Evolutionary conservation across 2,329 filamentous ascomycete genomes (phyloP).

Genomic region (Diaporthe longicolla): DNA sequence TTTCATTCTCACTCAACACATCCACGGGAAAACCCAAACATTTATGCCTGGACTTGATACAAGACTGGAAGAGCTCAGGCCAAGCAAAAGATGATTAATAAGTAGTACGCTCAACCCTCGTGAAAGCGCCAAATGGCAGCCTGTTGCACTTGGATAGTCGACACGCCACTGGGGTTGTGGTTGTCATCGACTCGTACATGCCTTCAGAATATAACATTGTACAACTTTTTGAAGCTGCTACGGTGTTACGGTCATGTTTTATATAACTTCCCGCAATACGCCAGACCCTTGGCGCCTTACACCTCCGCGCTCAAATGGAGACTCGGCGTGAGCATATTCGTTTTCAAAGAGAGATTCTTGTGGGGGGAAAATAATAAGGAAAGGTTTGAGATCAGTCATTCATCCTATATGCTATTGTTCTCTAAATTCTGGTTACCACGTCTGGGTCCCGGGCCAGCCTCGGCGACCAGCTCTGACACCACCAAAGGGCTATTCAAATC

Average conservation of each 20-base stretch:
- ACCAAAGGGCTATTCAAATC: slow-evolving; percentile 7
- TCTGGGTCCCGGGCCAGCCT: neutral
- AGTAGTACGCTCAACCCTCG: neutral
- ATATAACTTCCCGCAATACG: too few species aligned
- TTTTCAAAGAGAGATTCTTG: too few species aligned
- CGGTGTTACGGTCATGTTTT: too few species aligned
- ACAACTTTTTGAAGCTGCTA: too few species aligned
- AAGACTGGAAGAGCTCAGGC: neutral
- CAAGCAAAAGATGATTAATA: neutral
- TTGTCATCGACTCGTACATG: neutral
- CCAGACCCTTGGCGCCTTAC: too few species aligned
- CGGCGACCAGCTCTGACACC: neutral
- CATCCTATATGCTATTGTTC: neutral
- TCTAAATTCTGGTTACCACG: neutral
- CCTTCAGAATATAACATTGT: neutral
- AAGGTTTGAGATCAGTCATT: neutral
- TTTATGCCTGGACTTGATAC: too few species aligned
- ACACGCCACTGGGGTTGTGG: too few species aligned
- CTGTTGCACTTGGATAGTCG: neutral
- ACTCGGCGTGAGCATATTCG: too few species aligned
- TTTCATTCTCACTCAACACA: too few species aligned
- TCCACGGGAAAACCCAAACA: neutral
- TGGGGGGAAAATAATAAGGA: neutral
- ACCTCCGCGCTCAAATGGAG: too few species aligned
- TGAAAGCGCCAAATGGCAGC: neutral